These are phyloP conservation scores for Mollisia scopiformis DNA, from an alignment of 2,329 filamentous ascomycete species.

Conservation along the genomic window DNA sequence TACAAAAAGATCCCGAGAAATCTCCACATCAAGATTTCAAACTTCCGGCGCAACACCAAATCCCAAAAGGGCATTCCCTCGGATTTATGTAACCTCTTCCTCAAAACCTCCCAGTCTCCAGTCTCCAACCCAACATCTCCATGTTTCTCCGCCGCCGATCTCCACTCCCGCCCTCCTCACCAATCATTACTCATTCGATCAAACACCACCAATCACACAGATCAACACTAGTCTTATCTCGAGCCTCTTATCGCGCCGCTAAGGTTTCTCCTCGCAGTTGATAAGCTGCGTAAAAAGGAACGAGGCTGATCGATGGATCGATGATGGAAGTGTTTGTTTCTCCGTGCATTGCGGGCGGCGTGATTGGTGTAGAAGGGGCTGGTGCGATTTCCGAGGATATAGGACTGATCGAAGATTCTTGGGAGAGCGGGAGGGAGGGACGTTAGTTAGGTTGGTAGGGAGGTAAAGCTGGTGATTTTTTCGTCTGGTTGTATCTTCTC, in stretches of 20 bases:
- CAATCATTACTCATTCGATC: background rate
- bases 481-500: background rate
- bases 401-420: background rate
- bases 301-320: background rate
- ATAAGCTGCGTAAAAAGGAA: background rate
- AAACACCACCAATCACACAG: background rate
- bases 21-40: background rate
- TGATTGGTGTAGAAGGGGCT: background rate
- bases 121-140: background rate
- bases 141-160: background rate
- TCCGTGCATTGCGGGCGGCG: background rate
- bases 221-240: background rate
- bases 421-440: background rate
- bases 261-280: background rate
- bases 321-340: background rate
- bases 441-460: background rate
- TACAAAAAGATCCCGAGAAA: no score
- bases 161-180: background rate
- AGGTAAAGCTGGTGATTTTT: background rate
- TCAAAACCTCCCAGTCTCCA: background rate
- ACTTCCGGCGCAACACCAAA: background rate
- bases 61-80: background rate
- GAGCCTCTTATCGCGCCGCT: background rate
- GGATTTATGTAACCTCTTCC: background rate
- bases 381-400: conserved; percentile 2